Evolutionary conservation across 148 eudicot species (phyloP).

Genomic region (Fagopyrum tataricum): DNA sequence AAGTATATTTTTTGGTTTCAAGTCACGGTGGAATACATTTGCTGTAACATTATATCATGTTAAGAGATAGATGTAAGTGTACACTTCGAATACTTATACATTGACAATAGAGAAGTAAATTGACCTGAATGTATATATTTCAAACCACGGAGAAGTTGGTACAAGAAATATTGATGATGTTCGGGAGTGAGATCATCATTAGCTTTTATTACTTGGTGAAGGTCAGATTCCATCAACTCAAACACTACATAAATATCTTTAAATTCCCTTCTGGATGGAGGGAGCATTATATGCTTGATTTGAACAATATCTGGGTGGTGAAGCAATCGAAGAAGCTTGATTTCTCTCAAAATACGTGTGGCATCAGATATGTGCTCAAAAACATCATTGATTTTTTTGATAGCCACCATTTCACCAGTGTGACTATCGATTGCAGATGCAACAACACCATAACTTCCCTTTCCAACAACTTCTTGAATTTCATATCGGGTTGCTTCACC

Average conservation of each 20-base stretch:
- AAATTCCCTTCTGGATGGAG: slow-evolving; percentile 57
- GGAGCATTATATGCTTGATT: slow-evolving; percentile 67
- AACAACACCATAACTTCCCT: slow-evolving; percentile 70
- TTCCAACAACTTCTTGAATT: slow-evolving; percentile 62
- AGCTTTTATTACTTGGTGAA: slow-evolving; percentile 55
- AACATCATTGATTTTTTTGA: slow-evolving; percentile 28
- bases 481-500: slow-evolving; percentile 63
- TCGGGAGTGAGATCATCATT: slow-evolving; percentile 62
- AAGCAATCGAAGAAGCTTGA: slow-evolving; percentile 58
- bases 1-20: slow-evolving; percentile 48
- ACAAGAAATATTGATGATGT: slow-evolving; percentile 56
- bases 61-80: slow-evolving; percentile 5
- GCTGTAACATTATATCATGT: slow-evolving; percentile 5
- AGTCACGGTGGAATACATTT: slow-evolving; percentile 46
- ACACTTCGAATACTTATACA: background rate
- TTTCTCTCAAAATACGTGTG: slow-evolving; percentile 32
- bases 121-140: slow-evolving; percentile 64
- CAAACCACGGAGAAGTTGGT: slow-evolving; percentile 61
- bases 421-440: slow-evolving; percentile 69
- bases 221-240: slow-evolving; percentile 55
- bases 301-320: slow-evolving; percentile 63
- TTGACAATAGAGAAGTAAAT: background rate
- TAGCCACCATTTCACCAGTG: slow-evolving; percentile 62
- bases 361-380: slow-evolving; percentile 16
- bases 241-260: slow-evolving; percentile 43